phyloP scores from a whole-genome alignment of 1,284 basidiomycete genomes.

The Cryptococcus sp. region DNA sequence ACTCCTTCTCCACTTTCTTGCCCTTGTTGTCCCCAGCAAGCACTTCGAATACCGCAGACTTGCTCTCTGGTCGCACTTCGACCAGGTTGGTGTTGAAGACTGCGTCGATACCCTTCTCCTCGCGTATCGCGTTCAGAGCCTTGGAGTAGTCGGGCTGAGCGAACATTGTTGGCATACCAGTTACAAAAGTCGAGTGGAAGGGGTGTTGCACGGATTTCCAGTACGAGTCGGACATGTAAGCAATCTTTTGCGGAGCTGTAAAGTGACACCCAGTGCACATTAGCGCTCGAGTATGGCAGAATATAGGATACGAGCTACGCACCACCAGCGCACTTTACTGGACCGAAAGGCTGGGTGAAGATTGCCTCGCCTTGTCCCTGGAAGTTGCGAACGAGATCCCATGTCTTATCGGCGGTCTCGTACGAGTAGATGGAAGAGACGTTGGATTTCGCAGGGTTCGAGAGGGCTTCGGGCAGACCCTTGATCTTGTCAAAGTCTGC shows the following conservation, averaged over 20 bases:
- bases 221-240: constrained; percentile 78
- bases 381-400: constrained; percentile 74
- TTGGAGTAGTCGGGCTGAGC: constrained; percentile 80
- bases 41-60: constrained; percentile 81
- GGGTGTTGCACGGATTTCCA: constrained; percentile 55
- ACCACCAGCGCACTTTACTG: constrained; percentile 92
- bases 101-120: constrained; percentile 75
- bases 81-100: constrained; percentile 83
- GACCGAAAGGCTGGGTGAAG: constrained; percentile 94
- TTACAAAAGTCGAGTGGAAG: constrained; percentile 78
- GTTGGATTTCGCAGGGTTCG: constrained; percentile 67
- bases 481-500: constrained; percentile 67
- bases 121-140: constrained; percentile 73
- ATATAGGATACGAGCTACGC: constrained; percentile 15
- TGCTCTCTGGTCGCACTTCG: constrained; percentile 67
- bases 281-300: no score
- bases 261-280: no score
- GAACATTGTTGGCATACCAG: constrained; percentile 94
- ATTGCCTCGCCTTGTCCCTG: constrained; percentile 73
- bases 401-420: constrained; percentile 82
- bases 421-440: constrained; percentile 94
- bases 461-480: constrained; percentile 76
- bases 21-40: constrained; percentile 60
- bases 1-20: constrained; percentile 68
- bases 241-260: constrained; percentile 89